Percentiles rank a stretch among this genome's conserved stretches.
phyloP scores from a whole-genome alignment of 169 alveolate genomes.

The Condylostoma magnum region DNA sequence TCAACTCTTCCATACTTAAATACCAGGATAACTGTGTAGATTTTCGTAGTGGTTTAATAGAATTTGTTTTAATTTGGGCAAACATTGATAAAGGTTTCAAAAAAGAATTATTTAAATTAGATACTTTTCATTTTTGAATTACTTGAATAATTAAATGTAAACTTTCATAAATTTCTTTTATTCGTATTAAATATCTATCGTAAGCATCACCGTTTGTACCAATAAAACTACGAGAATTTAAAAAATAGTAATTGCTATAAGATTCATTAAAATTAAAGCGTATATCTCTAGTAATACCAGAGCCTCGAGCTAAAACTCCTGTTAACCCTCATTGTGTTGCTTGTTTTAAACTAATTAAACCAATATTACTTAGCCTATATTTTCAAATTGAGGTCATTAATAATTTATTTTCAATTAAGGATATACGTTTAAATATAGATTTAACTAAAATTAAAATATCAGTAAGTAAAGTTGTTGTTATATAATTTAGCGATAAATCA shows the following conservation, averaged over 20 bases:
- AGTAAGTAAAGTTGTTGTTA: background rate
- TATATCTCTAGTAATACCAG: conserved; percentile 39
- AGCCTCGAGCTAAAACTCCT: conserved; percentile 35
- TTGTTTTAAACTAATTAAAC: background rate
- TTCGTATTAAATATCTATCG: conserved; percentile 46
- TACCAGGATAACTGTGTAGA: conserved; percentile 3
- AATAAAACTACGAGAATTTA: conserved; percentile 34
- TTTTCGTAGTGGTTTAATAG: background rate
- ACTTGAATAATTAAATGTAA: conserved; percentile 35
- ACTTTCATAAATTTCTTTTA: conserved; percentile 48
- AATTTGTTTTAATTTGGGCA: background rate
- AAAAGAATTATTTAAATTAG: conserved; percentile 1
- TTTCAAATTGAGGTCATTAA: conserved; percentile 31
- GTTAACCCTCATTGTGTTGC: conserved; percentile 19
- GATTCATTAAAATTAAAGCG: conserved; percentile 31
- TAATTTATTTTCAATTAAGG: conserved; percentile 8
- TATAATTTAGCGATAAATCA: conserved; percentile 27
- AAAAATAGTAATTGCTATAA: conserved; percentile 32
- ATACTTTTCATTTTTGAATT: conserved; percentile 1
- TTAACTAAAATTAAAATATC: conserved; percentile 8
- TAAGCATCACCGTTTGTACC: conserved; percentile 44
- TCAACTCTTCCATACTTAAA: conserved; percentile 37
- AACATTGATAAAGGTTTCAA: background rate
- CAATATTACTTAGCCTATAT: conserved; percentile 37
- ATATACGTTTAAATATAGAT: conserved; percentile 1